phyloP scores from a whole-genome alignment of 345 rosid genomes.

The Stellera chamaejasme region DNA sequence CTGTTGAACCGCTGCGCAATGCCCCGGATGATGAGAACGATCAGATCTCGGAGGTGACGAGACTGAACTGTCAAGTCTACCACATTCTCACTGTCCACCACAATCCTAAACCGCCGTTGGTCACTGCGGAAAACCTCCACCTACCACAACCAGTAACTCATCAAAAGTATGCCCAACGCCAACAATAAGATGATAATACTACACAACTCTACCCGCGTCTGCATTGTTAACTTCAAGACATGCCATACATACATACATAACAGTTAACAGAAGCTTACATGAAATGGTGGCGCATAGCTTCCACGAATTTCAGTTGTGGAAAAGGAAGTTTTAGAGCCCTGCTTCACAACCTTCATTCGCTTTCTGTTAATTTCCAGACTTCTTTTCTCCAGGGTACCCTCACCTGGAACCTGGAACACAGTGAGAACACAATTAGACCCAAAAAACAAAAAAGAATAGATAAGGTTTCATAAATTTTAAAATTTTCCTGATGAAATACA shows the following conservation, averaged over 20 bases:
- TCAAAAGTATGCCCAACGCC: no score
- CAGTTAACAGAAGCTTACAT: constrained; percentile 41
- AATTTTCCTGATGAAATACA: constrained; percentile 2
- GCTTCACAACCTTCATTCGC: constrained; percentile 88
- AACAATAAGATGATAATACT: neutral
- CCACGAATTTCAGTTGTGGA: constrained; percentile 91
- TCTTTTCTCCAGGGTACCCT: constrained; percentile 85
- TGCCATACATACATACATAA: neutral
- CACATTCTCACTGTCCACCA: constrained; percentile 82
- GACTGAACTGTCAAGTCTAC: constrained; percentile 80
- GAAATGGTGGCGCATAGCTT: constrained; percentile 88
- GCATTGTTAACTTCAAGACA: no score
- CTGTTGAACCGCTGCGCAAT: constrained; percentile 93
- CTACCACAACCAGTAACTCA: constrained; percentile 19
- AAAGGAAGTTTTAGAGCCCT: constrained; percentile 88
- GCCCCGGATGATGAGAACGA: constrained; percentile 80
- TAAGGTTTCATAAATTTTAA: neutral
- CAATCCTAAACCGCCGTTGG: constrained; percentile 74
- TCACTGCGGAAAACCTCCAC: constrained; percentile 79
- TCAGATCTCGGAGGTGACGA: constrained; percentile 64
- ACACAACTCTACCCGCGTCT: no score
- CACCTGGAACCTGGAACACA: constrained; percentile 54
- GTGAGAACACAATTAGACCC: neutral
- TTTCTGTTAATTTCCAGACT: constrained; percentile 75
- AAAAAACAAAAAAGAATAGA: constrained; percentile 1